phyloP scores from a whole-genome alignment of 169 alveolate species.

The Plasmodium gaboni region DNA sequence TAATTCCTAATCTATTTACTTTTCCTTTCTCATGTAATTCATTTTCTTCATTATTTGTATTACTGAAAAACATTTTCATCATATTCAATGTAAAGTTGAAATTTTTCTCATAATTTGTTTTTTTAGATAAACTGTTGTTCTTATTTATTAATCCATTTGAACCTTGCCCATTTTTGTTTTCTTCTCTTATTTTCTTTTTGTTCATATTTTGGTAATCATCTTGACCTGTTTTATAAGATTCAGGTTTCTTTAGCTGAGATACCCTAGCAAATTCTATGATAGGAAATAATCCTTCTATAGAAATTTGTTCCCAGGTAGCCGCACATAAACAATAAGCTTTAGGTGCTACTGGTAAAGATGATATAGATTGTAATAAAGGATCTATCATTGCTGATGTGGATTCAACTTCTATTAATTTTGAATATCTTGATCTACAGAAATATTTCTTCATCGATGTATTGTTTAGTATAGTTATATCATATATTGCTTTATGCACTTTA shows the following conservation, averaged over 20 bases:
- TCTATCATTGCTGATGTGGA: conserved; percentile 87
- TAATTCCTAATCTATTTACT: neutral
- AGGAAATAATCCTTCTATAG: conserved; percentile 88
- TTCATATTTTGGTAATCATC: neutral
- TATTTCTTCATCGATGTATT: conserved; percentile 88
- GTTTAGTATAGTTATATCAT: conserved; percentile 85
- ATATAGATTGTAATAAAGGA: conserved; percentile 82
- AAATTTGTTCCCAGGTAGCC: conserved; percentile 88
- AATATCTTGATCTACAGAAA: conserved; percentile 88
- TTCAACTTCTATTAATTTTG: conserved; percentile 89
- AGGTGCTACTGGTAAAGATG: conserved; percentile 80
- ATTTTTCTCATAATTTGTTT: conserved; percentile 28
- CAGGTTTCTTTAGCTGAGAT: conserved; percentile 23
- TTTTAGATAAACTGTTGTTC: neutral
- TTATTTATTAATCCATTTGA: neutral
- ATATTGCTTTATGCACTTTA: conserved; percentile 88
- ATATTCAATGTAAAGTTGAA: conserved; percentile 28
- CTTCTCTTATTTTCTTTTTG: neutral
- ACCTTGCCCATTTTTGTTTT: neutral
- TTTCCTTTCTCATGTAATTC: neutral
- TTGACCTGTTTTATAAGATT: neutral
- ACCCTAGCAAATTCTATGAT: conserved; percentile 75
- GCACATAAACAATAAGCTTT: conserved; percentile 88
- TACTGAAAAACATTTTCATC: conserved; percentile 37
- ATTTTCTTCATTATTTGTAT: conserved; percentile 2